phyloP scores from a whole-genome alignment of 495 filamentous ascomycete species.

The Oleoguttula mirabilis region DNA sequence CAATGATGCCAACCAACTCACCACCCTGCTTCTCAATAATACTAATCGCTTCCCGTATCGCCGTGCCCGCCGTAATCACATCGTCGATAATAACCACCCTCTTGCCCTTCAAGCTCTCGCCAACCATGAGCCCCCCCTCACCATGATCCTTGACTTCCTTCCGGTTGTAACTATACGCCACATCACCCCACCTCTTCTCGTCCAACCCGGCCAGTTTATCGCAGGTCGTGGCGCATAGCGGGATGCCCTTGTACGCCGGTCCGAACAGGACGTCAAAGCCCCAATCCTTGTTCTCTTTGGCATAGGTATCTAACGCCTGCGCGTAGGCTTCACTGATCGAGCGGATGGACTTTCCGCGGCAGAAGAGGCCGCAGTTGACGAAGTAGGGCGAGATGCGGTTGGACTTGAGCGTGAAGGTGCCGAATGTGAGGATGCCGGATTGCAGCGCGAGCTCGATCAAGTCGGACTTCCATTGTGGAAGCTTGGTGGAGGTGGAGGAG shows the following conservation, averaged over 20 bases:
- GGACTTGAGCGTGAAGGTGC: conserved; percentile 81
- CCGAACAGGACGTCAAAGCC: conserved; percentile 65
- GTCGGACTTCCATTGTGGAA: conserved; percentile 41
- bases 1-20: conserved; percentile 66
- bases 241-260: conserved; percentile 93
- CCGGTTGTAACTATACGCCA: conserved; percentile 80
- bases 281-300: conserved; percentile 29
- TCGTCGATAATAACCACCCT: conserved; percentile 83
- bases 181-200: conserved; percentile 37
- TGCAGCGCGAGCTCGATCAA: conserved; percentile 63
- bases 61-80: conserved; percentile 89
- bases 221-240: conserved; percentile 61
- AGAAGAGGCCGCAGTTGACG: conserved; percentile 87
- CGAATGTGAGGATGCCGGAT: conserved; percentile 73
- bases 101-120: conserved; percentile 71
- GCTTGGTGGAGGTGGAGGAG: conserved; percentile 2
- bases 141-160: conserved; percentile 93
- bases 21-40: conserved; percentile 76
- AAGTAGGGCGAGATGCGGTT: conserved; percentile 93
- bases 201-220: conserved; percentile 57
- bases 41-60: conserved; percentile 76
- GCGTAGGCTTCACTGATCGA: conserved; percentile 72
- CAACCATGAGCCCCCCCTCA: conserved; percentile 84
- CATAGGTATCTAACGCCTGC: conserved; percentile 44
- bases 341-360: conserved; percentile 58